phyloP scores from a whole-genome alignment of 805 yeast species.

The Candida takata region DNA sequence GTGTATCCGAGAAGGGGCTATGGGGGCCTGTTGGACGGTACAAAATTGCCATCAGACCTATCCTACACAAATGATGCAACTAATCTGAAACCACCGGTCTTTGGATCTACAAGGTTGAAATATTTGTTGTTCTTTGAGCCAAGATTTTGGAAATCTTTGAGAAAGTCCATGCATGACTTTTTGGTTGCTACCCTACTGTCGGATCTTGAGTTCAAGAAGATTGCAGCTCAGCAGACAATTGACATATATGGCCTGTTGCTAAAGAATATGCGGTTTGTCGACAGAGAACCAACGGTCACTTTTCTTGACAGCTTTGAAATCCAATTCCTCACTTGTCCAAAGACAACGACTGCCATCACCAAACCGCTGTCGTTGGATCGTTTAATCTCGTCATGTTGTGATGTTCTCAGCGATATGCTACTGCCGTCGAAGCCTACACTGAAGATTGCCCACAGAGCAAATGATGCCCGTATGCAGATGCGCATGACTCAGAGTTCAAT shows the following conservation, averaged over 20 bases:
- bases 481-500: constrained; percentile 9
- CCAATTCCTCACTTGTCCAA: constrained; percentile 86
- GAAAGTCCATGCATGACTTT: constrained; percentile 41
- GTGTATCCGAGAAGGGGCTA: background rate
- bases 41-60: constrained; percentile 9
- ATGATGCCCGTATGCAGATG: constrained; percentile 11
- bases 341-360: constrained; percentile 52
- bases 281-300: constrained; percentile 84
- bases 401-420: constrained; percentile 4
- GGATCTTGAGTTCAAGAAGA: constrained; percentile 38
- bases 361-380: constrained; percentile 10
- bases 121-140: constrained; percentile 50
- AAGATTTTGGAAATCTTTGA: constrained; percentile 45
- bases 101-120: constrained; percentile 43
- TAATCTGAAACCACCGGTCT: constrained; percentile 5
- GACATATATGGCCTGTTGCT: constrained; percentile 46
- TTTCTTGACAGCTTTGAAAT: constrained; percentile 67
- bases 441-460: constrained; percentile 3
- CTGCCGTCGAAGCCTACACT: constrained; percentile 21
- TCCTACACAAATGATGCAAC: background rate
- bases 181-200: constrained; percentile 52
- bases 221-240: constrained; percentile 46
- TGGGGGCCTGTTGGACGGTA: constrained; percentile 16
- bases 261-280: constrained; percentile 47
- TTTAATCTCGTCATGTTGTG: constrained; percentile 5